Evolutionary conservation across 2,329 filamentous ascomycete species (phyloP), one percentile per base, ranked within the genome.

Genomic region (Metarhizium robertsii): DNA sequence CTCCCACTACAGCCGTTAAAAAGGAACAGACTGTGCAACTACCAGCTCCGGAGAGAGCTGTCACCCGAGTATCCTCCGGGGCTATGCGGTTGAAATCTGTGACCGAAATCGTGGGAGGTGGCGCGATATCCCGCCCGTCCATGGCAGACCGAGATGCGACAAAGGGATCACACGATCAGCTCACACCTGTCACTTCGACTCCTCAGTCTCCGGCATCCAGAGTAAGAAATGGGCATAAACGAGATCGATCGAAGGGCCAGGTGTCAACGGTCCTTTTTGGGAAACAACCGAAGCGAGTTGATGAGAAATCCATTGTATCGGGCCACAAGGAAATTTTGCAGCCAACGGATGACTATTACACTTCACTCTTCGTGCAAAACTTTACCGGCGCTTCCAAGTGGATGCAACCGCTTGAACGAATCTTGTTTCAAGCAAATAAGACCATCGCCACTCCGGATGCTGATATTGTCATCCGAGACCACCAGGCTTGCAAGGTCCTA

Each of bases 381-480:
- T 81, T 81, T 63, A 73, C 79, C 47, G 70, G 77, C 60, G 74
- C 75, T 53, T 75, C 78, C 50, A 77, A 75, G 53, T 83, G 81
- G 75, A 83, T 84, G 75, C 83, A 83, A 55, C 77, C 79, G 0
- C 72, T 86, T 8, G 83, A 88, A 55, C 86, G 89, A 46, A 79
- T 97, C 0, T 75, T 97, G 3, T 81, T 86, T 55, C 87, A 89
- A 48, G 89, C 92, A 4, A 88, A 92, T 65, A 99, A 99, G 69
- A 95, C 91, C 0, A 76, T 97, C 11, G 91, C 87, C 2, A 97
- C 92, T 0, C 78, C 86, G 1, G 92, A 96, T 66, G 86, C 92
- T 52, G 85, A 90, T 56, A 81, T 95, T 1, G 87, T 90, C 47
- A 84, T 95, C 45, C 83, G 90, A 51, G 92, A 97, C 64, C 85